Evolutionary conservation across 1,284 basidiomycete genomes (phyloP), one percentile per base, ranked within the genome.

Genomic region (Cutaneotrichosporon curvatum): DNA sequence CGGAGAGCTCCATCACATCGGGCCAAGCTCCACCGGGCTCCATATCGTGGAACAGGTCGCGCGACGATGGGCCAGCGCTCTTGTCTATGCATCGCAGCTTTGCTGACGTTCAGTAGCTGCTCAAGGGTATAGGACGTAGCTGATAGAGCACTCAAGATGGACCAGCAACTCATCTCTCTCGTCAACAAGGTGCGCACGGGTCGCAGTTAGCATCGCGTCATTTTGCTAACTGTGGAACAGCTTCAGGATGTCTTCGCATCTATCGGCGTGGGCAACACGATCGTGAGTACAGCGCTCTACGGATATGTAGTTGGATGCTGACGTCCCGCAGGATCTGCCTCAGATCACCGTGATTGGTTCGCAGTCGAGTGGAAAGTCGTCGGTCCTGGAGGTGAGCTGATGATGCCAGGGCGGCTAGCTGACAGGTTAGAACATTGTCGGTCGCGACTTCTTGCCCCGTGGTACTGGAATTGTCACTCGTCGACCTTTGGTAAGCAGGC

Each of bases 381-480:
- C 75, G 18, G 76, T 78, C 6, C 65, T 75, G 21, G 74, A 75
- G 68, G 73, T 74, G 45, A 50, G 71, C 30, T 35, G 18, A 8
- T 35, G 25, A 32, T 18, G 8, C n/a, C 8, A 16, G 32, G 32
- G 8, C 16, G 28, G 9, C 9, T 10, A 34, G n/a, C 43, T 45
- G 23, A 46, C 33, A 15, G 18, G 40, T 9, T 49, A 95, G 87
- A 96, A 96, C 75, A 91, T 96, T 60, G 94, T 97, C 45, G 94
- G 90, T 41, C 79, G 84, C 55, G 94, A 97, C 74, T 98, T 98
- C 68, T 81, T 98, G 40, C 94, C 94, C 18, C 83, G 94, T 47
- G 73, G 73, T 15, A 49, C 53, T 4, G 53, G 53, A 33, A 98
- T 98, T 66, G 54, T 56, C 66, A 97, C 94, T 45, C 81, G 94